A percentile compares a stretch with the other conserved stretches of the same genome.
These are phyloP conservation scores for Xylaria sp. DNA, from an alignment of 495 filamentous ascomycete species.

Conservation along the genomic window DNA sequence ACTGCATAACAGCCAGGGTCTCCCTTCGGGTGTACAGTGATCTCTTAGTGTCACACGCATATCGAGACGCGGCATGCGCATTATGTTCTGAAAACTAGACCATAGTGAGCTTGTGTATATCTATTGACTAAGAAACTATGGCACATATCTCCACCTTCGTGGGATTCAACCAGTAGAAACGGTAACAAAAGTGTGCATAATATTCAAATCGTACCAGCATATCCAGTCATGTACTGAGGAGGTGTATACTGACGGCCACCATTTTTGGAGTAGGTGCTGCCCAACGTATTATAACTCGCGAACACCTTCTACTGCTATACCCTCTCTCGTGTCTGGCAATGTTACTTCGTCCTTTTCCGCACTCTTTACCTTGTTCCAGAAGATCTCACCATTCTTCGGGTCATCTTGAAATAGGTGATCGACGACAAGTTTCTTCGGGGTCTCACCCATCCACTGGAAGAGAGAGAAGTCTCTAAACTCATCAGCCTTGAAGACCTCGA, in stretches of 20 bases:
- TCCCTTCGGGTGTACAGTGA: not conserved
- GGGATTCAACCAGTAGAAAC: not conserved
- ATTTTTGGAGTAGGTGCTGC: not conserved
- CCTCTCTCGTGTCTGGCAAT: conserved; percentile 27
- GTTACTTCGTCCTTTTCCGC: conserved; percentile 57
- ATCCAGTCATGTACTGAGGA: not conserved
- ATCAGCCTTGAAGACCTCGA: conserved; percentile 66
- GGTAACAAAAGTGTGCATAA: not conserved
- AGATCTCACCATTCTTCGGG: conserved; percentile 59
- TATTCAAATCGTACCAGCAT: not conserved
- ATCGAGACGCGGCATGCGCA: not conserved
- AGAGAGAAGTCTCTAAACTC: conserved; percentile 68
- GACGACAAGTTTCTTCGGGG: conserved; percentile 64
- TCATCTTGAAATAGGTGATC: conserved; percentile 67
- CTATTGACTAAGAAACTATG: not conserved
- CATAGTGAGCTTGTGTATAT: not conserved
- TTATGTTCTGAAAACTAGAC: not conserved
- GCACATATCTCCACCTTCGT: not conserved
- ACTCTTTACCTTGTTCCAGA: conserved; percentile 61
- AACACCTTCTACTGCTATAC: conserved; percentile 17
- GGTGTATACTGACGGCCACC: not conserved
- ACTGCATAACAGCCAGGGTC: not conserved
- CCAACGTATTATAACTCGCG: conserved; percentile 29
- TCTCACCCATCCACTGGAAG: conserved; percentile 74
- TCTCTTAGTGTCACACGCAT: not conserved